Percentiles rank a stretch among this genome's conserved stretches.
These are phyloP conservation scores for Xylariaceae sp. DNA, from an alignment of 2,329 filamentous ascomycete genomes.

Conservation along the genomic window DNA sequence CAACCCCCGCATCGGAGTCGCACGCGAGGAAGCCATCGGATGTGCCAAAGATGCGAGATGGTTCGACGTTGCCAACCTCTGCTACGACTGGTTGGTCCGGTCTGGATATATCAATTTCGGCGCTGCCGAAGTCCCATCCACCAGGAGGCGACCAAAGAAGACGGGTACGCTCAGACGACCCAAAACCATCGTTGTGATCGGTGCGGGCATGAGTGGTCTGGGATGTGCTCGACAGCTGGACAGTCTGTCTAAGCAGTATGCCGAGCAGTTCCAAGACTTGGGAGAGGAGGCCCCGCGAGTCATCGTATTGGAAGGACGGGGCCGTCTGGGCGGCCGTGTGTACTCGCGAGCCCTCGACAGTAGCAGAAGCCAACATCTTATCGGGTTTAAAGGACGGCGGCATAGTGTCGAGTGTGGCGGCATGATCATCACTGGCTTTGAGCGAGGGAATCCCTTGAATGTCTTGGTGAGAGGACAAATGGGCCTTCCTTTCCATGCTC, in stretches of 20 bases:
- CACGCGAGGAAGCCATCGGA: slow-evolving; percentile 77
- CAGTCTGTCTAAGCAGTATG: slow-evolving; percentile 74
- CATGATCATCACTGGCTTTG: slow-evolving; percentile 96
- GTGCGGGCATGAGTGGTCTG: slow-evolving; percentile 88
- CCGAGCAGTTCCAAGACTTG: slow-evolving; percentile 54
- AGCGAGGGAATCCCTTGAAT: slow-evolving; percentile 89
- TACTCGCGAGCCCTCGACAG: slow-evolving; percentile 69
- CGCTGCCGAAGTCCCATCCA: slow-evolving; percentile 64
- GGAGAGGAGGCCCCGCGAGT: slow-evolving; percentile 67
- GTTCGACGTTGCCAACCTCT: slow-evolving; percentile 81
- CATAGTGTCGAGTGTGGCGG: slow-evolving; percentile 94
- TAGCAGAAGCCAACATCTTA: slow-evolving; percentile 45
- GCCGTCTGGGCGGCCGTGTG: slow-evolving; percentile 82
- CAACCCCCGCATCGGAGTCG: slow-evolving; percentile 76
- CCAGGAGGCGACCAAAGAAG: slow-evolving; percentile 31
- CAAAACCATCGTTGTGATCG: slow-evolving; percentile 77
- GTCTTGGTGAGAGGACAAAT: slow-evolving; percentile 86
- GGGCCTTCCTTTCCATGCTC: slow-evolving; percentile 73
- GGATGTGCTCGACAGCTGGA: slow-evolving; percentile 89
- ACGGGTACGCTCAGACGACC: slow-evolving; percentile 40
- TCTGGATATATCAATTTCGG: slow-evolving; percentile 96
- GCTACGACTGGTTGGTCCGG: slow-evolving; percentile 86
- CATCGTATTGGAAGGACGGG: slow-evolving; percentile 77
- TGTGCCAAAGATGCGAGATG: slow-evolving; percentile 82
- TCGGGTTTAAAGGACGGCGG: slow-evolving; percentile 46